Evolutionary conservation across 2,329 filamentous ascomycete species (phyloP).

Genomic region (Thermothelomyces thermophilus): DNA sequence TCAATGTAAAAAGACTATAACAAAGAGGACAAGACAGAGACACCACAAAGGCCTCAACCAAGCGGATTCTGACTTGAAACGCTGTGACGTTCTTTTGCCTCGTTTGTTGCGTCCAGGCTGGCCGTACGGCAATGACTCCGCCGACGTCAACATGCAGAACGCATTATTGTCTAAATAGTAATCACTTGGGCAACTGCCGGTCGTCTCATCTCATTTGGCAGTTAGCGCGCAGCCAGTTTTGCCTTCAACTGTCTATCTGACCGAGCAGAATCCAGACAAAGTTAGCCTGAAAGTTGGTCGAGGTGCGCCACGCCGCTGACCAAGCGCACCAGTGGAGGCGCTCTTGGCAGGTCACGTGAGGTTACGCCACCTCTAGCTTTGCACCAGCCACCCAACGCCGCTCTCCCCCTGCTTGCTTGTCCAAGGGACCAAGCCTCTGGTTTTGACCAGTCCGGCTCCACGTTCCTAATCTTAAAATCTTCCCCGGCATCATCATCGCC

Average conservation of each 20-base stretch:
- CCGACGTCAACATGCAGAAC: slow-evolving; percentile 7
- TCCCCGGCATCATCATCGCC: slow-evolving; percentile 8
- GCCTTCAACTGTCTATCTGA: too few species aligned
- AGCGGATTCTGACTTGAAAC: too few species aligned
- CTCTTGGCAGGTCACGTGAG: too few species aligned
- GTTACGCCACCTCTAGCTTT: not conserved
- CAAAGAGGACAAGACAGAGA: too few species aligned
- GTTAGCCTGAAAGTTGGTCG: not conserved
- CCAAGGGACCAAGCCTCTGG: slow-evolving; percentile 1
- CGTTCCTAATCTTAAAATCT: slow-evolving; percentile 15
- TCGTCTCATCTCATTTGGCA: not conserved
- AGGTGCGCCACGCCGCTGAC: not conserved
- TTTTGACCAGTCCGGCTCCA: slow-evolving; percentile 7
- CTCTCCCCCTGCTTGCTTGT: not conserved
- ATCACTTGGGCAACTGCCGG: not conserved
- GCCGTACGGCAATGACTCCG: not conserved
- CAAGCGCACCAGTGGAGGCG: too few species aligned
- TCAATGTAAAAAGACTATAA: too few species aligned
- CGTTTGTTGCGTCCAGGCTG: too few species aligned
- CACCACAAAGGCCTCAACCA: too few species aligned
- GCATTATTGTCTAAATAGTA: not conserved
- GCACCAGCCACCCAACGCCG: slow-evolving; percentile 6
- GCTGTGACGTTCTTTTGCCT: too few species aligned
- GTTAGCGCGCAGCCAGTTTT: not conserved
- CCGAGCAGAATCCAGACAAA: not conserved